Evolutionary conservation across 305 asterid genomes (phyloP).

Genomic region (Caryopteris hybrid): DNA sequence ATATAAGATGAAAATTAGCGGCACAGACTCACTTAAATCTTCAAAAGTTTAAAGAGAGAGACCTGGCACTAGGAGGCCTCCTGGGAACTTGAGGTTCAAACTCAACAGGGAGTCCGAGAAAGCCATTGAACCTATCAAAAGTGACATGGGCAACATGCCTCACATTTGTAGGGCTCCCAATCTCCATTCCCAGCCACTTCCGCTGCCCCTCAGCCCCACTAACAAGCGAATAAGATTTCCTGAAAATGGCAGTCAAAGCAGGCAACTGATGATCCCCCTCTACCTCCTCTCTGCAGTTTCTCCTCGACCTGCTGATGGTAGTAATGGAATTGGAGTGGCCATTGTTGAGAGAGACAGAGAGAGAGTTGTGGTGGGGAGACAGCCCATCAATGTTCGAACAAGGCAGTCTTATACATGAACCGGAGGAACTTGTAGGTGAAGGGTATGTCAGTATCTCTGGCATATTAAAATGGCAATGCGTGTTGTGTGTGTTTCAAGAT

Average conservation of each 20-base stretch:
- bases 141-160: constrained; percentile 97
- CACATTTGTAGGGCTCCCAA: constrained; percentile 79
- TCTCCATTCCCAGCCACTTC: constrained; percentile 61
- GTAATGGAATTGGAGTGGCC: no score
- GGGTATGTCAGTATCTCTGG: constrained; percentile 34
- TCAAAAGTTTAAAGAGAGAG: background rate
- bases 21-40: no score
- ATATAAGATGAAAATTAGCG: no score
- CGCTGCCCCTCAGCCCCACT: no score
- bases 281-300: constrained; percentile 20
- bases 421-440: constrained; percentile 34
- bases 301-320: no score
- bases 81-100: constrained; percentile 91
- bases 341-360: no score
- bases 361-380: constrained; percentile 30
- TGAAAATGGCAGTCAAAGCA: constrained; percentile 36
- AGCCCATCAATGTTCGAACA: constrained; percentile 43
- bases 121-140: constrained; percentile 83
- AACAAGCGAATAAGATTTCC: constrained; percentile 37
- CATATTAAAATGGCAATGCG: constrained; percentile 26
- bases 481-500: constrained; percentile 50
- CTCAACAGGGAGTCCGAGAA: constrained; percentile 92
- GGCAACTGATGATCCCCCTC: constrained; percentile 42
- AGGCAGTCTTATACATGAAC: constrained; percentile 8
- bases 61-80: constrained; percentile 98